Percentiles rank a stretch among this genome's conserved stretches.
phyloP scores from a whole-genome alignment of 2,329 filamentous ascomycete species.

The Aureobasidium sp. region DNA sequence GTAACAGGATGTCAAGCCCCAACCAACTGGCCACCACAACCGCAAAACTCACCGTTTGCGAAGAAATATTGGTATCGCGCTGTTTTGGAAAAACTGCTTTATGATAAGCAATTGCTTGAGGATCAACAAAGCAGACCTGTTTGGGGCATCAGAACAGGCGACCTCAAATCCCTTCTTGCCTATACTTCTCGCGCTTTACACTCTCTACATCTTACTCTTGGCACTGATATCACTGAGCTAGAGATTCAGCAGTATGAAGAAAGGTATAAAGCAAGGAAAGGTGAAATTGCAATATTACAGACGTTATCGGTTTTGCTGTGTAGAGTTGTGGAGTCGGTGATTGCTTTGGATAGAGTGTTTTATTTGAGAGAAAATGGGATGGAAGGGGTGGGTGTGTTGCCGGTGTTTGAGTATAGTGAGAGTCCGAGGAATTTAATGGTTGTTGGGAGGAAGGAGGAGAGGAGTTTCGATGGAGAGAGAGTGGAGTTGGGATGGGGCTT shows the following conservation, averaged over 20 bases:
- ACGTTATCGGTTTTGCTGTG: slow-evolving; percentile 15
- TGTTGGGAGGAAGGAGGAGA: not conserved
- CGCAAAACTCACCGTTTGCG: slow-evolving; percentile 11
- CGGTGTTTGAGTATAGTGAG: slow-evolving; percentile 10
- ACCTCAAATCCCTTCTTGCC: not conserved
- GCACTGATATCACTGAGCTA: slow-evolving; percentile 2
- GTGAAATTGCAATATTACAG: slow-evolving; percentile 13
- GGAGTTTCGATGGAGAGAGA: no score
- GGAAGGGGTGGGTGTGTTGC: not conserved
- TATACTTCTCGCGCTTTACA: slow-evolving; percentile 11
- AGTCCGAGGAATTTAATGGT: slow-evolving; percentile 15
- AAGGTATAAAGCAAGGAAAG: not conserved
- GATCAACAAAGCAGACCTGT: slow-evolving; percentile 10
- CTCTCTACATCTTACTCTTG: not conserved
- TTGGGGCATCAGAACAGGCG: slow-evolving; percentile 14
- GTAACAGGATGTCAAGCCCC: slow-evolving; percentile 15
- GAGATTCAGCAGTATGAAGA: slow-evolving; percentile 12
- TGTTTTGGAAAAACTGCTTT: slow-evolving; percentile 13
- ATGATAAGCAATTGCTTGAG: slow-evolving; percentile 6
- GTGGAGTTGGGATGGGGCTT: no score
- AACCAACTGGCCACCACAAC: slow-evolving; percentile 15
- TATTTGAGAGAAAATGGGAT: slow-evolving; percentile 7
- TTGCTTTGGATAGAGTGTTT: slow-evolving; percentile 13
- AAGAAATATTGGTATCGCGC: slow-evolving; percentile 14
- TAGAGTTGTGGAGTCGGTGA: slow-evolving; percentile 13